phyloP scores from a whole-genome alignment of 2,329 filamentous ascomycete genomes.

The Aspergillus transmontanensis region DNA sequence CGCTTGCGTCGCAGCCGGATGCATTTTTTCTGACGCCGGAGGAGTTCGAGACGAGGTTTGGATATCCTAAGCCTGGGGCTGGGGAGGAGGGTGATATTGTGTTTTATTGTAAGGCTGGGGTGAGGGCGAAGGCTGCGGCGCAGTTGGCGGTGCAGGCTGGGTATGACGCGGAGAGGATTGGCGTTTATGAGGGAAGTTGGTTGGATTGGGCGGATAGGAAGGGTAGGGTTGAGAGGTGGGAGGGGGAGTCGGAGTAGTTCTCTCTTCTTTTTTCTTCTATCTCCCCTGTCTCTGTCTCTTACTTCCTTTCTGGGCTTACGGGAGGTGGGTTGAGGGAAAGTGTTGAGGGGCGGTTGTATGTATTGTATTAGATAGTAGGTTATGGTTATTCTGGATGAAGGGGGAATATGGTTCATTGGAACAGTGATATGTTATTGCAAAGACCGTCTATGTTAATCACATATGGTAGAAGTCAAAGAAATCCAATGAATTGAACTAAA shows the following conservation, averaged over 20 bases:
- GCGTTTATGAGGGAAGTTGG: slow-evolving; percentile 56
- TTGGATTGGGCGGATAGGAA: slow-evolving; percentile 78
- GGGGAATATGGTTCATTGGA: background rate
- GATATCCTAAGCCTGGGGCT: slow-evolving; percentile 68
- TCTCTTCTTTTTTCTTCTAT: background rate
- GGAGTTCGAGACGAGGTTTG: slow-evolving; percentile 82
- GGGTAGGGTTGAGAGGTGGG: slow-evolving; percentile 61
- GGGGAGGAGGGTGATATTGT: slow-evolving; percentile 53
- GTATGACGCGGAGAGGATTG: slow-evolving; percentile 65
- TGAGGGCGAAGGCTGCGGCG: slow-evolving; percentile 77
- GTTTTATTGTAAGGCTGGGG: slow-evolving; percentile 93
- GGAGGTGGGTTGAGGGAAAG: background rate
- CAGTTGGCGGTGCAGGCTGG: slow-evolving; percentile 75
- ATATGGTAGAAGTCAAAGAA: background rate
- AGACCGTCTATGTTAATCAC: background rate
- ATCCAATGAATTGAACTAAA: slow-evolving; percentile 17
- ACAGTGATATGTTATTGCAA: background rate
- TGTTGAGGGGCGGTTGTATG: background rate
- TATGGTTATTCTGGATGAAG: background rate
- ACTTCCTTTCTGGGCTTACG: too few species aligned
- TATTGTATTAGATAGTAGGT: slow-evolving; percentile 7
- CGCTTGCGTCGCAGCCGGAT: slow-evolving; percentile 75
- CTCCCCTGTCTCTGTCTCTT: background rate
- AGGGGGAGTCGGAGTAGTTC: slow-evolving; percentile 26
- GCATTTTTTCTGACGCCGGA: slow-evolving; percentile 73